Percentiles rank a stretch among this genome's conserved stretches.
These are phyloP conservation scores for Gaertneriomyces sp. DNA, from an alignment of 192 early-diverging fungal species.

Conservation along the genomic window DNA sequence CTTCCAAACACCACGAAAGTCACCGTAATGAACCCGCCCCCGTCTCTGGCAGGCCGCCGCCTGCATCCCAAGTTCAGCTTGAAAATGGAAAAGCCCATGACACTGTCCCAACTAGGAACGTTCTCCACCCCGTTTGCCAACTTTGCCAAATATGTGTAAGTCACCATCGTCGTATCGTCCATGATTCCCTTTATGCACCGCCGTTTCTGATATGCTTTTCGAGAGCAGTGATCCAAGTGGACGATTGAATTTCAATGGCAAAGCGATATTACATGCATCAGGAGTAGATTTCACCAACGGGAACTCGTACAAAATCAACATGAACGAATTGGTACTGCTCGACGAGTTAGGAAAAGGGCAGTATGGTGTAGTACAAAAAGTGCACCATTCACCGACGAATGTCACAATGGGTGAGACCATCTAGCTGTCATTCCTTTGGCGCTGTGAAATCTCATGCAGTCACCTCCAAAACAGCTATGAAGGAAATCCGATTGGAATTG, in stretches of 20 bases:
- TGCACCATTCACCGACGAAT: conserved; percentile 79
- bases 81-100: conserved; percentile 31
- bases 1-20: too few relatives aligned
- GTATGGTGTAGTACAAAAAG: conserved; percentile 90
- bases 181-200: not conserved
- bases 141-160: conserved; percentile 67
- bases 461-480: conserved; percentile 37
- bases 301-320: conserved; percentile 81
- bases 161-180: conserved; percentile 1
- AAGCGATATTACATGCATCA: conserved; percentile 83
- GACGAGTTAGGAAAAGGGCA: conserved; percentile 86
- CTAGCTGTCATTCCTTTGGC: not conserved
- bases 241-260: conserved; percentile 86
- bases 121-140: conserved; percentile 58
- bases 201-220: conserved; percentile 7
- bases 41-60: conserved; percentile 18
- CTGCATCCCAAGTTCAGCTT: conserved; percentile 20
- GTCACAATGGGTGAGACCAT: conserved; percentile 69
- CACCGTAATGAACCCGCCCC: conserved; percentile 4
- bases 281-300: conserved; percentile 92
- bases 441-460: not conserved
- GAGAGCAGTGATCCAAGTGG: conserved; percentile 69
- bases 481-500: conserved; percentile 91
- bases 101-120: conserved; percentile 20
- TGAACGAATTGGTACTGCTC: conserved; percentile 72